A percentile compares a stretch with the other conserved stretches of the same genome.
Conservation (phyloP, 2,329 filamentous ascomycete genomes). For the Neonectria neomacrospora region DNA sequence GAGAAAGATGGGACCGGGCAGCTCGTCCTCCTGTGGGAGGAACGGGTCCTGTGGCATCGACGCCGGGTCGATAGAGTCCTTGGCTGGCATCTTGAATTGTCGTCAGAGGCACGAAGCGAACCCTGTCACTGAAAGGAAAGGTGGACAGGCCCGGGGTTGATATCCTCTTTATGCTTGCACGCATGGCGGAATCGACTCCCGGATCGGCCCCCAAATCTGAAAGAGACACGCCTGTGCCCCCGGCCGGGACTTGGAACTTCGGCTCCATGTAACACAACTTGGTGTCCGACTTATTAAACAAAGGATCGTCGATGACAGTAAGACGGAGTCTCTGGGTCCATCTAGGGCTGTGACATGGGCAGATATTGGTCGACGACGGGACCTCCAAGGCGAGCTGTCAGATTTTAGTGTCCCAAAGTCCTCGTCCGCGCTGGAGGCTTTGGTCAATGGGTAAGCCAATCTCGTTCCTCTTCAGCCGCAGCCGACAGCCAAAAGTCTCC, state of each 20-base stretch:
- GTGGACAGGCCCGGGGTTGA: background rate
- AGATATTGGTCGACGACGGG: background rate
- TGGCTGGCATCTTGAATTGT: slow-evolving; percentile 24
- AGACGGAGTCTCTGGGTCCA: background rate
- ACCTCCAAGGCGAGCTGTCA: background rate
- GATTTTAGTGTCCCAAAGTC: background rate
- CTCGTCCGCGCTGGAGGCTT: background rate
- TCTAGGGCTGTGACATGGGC: background rate
- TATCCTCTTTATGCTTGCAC: background rate
- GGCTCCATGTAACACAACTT: background rate
- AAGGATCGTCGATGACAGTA: background rate
- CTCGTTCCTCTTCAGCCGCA: background rate
- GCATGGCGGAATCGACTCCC: background rate
- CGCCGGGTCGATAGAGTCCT: slow-evolving; percentile 27
- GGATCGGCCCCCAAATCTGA: background rate
- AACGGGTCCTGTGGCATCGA: slow-evolving; percentile 53
- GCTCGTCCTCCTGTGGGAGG: slow-evolving; percentile 43
- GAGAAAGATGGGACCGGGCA: slow-evolving; percentile 52
- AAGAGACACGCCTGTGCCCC: background rate
- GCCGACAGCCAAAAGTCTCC: background rate
- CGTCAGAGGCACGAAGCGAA: background rate
- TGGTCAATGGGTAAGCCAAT: background rate
- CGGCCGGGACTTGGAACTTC: background rate
- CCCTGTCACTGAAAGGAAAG: background rate
- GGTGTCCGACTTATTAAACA: background rate